Evolutionary conservation across 306 rosid genomes (phyloP).

Genomic region (Cucurbita pepo): DNA sequence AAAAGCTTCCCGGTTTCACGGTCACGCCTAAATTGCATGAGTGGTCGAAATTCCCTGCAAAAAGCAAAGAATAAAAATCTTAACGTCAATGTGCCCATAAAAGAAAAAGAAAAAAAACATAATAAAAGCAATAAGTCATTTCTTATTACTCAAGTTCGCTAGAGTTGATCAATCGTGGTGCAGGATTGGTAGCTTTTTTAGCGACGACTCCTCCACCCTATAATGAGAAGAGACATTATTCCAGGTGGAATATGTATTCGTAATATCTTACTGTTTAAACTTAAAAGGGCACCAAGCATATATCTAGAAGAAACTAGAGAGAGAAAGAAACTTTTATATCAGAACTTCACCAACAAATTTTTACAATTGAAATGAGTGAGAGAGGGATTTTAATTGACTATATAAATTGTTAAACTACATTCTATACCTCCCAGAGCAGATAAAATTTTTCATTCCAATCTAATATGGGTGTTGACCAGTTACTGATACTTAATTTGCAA

Average conservation of each 20-base stretch:
- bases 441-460: neutral
- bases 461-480: neutral
- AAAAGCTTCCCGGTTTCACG: conserved; percentile 54
- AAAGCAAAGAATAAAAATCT: conserved; percentile 2
- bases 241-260: neutral
- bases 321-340: neutral
- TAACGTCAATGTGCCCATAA: conserved; percentile 3
- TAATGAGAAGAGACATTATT: conserved; percentile 2
- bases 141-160: conserved; percentile 78
- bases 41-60: conserved; percentile 82
- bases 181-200: conserved; percentile 43
- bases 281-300: neutral
- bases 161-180: conserved; percentile 80
- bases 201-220: conserved; percentile 74
- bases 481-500: neutral
- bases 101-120: neutral
- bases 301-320: neutral
- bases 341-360: neutral
- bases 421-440: neutral
- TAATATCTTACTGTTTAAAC: neutral
- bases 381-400: neutral
- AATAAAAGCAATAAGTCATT: neutral
- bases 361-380: neutral
- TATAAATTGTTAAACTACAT: neutral
- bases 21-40: conserved; percentile 52